These are phyloP conservation scores for Neopestalotiopsis clavispora DNA, from an alignment of 2,329 filamentous ascomycete species.

Conservation along the genomic window DNA sequence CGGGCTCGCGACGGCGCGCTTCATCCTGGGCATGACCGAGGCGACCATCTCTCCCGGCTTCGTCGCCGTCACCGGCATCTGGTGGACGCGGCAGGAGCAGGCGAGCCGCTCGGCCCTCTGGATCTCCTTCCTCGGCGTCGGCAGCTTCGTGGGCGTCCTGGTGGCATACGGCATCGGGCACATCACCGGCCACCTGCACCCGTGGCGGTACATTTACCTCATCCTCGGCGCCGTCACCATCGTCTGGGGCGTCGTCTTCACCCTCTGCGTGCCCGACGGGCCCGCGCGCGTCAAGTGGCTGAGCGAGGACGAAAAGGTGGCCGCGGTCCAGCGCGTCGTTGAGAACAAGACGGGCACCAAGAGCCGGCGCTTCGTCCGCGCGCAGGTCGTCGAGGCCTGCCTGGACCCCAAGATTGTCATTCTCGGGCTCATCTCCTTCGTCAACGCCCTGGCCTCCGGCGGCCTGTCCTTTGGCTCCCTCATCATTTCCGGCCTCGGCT, in stretches of 20 bases:
- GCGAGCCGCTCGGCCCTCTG: conserved; percentile 27
- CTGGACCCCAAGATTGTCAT: conserved; percentile 30
- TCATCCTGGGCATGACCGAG: conserved; percentile 28
- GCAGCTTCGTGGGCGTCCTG: conserved; percentile 27
- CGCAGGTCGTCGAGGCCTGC: conserved; percentile 29
- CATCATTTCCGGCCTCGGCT: conserved; percentile 33
- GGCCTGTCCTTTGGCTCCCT: conserved; percentile 31
- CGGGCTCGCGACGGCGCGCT: conserved; percentile 24
- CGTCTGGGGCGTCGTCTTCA: conserved; percentile 25
- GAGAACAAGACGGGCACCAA: conserved; percentile 34
- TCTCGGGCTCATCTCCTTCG: conserved; percentile 32
- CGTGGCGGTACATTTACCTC: conserved; percentile 28
- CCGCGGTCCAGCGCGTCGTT: conserved; percentile 33
- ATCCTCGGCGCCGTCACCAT: conserved; percentile 24
- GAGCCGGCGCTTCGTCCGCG: conserved; percentile 28
- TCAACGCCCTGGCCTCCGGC: conserved; percentile 31
- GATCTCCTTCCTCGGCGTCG: conserved; percentile 28
- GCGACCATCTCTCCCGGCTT: conserved; percentile 29
- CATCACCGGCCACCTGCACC: conserved; percentile 21
- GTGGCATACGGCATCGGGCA: conserved; percentile 26
- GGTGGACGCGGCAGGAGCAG: conserved; percentile 31
- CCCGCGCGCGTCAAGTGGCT: conserved; percentile 26
- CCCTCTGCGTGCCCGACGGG: conserved; percentile 25
- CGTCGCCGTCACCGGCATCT: conserved; percentile 30
- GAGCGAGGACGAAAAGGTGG: conserved; percentile 29